Evolutionary conservation across 2,329 filamentous ascomycete species (phyloP), one percentile per base, ranked within the genome.

Genomic region (Colletotrichum sojae): DNA sequence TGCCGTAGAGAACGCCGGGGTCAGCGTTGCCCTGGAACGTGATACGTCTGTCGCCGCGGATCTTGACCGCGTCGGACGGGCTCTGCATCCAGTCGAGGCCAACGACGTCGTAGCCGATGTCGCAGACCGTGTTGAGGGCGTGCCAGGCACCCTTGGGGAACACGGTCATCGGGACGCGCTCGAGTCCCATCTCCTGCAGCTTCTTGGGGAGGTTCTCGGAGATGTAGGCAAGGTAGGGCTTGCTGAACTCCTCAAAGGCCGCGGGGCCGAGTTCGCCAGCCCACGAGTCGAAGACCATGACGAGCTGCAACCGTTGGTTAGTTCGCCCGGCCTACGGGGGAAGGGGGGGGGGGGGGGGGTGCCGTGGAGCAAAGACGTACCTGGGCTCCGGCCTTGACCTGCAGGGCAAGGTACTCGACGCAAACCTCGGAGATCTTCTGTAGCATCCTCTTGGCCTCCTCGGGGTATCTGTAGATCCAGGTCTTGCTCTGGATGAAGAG

Each of bases 101-200:
- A 65, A 99, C 92, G 45, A 98, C 94, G 76, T 98, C 89, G 84
- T 98, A 99, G 48, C 94, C 95, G 16, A 95, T 89, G 76, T 94
- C 85, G 83, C 95, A 98, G 20, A 96, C 88, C 39, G 93, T 90
- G 74, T 98, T 93, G 56, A 99, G 86, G 4, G 94, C 94, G 80
- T 97, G 96, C 93, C 96, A 98, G 12, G 96, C 95, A 12, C 96
- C 96, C 84, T 99, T 99, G 43, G 96, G 94, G 80, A 99, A 99
- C 25, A 98, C 94, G 5, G 95, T 97, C 95, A 98, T 98, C 3
- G 96, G 96, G 3, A 99, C 95, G 12, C 84, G 86, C 67, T 95
- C 92, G 60, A 95, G 82, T 0, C 91, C 90, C 77, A 97, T 86
- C 78, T 93, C 92, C 74, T 88, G 84, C 66, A 98, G 83, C 70